phyloP scores from a whole-genome alignment of 768 basidiomycete species.

The Mycena maculata region DNA sequence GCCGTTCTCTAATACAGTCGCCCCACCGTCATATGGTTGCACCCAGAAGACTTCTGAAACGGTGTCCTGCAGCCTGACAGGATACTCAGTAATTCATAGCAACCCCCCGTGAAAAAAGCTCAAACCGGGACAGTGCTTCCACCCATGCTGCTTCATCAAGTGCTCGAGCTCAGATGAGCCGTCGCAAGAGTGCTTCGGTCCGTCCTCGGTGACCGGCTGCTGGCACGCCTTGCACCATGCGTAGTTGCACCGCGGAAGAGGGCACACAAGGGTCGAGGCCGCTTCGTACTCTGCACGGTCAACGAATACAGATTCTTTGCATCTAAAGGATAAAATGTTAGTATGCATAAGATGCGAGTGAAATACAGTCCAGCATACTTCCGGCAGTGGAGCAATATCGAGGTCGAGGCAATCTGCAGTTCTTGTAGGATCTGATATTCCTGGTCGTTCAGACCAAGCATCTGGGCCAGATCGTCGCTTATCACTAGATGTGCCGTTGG shows the following conservation, averaged over 20 bases:
- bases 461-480: slow-evolving; percentile 52
- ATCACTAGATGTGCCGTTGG: slow-evolving; percentile 48
- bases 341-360: neutral
- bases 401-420: slow-evolving; percentile 58
- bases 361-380: slow-evolving; percentile 48
- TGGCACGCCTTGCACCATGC: slow-evolving; percentile 74
- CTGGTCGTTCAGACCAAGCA: slow-evolving; percentile 58
- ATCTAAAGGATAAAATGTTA: slow-evolving; percentile 52
- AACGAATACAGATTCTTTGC: slow-evolving; percentile 60
- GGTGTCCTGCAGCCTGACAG: slow-evolving; percentile 56
- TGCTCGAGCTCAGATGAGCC: slow-evolving; percentile 65
- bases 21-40: slow-evolving; percentile 71
- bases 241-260: slow-evolving; percentile 57
- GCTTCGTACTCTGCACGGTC: slow-evolving; percentile 60
- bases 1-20: neutral
- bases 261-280: slow-evolving; percentile 59
- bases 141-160: slow-evolving; percentile 65
- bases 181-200: slow-evolving; percentile 67
- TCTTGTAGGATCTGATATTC: slow-evolving; percentile 56
- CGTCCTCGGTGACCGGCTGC: slow-evolving; percentile 52
- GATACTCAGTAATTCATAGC: neutral
- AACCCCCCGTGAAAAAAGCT: neutral
- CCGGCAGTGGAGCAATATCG: slow-evolving; percentile 60
- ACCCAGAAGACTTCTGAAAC: slow-evolving; percentile 63
- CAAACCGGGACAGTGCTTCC: slow-evolving; percentile 72